A percentile compares a stretch with the other conserved stretches of the same genome.
These are phyloP conservation scores for Westerdykella ornata DNA, from an alignment of 2,329 filamentous ascomycete genomes.

Conservation along the genomic window DNA sequence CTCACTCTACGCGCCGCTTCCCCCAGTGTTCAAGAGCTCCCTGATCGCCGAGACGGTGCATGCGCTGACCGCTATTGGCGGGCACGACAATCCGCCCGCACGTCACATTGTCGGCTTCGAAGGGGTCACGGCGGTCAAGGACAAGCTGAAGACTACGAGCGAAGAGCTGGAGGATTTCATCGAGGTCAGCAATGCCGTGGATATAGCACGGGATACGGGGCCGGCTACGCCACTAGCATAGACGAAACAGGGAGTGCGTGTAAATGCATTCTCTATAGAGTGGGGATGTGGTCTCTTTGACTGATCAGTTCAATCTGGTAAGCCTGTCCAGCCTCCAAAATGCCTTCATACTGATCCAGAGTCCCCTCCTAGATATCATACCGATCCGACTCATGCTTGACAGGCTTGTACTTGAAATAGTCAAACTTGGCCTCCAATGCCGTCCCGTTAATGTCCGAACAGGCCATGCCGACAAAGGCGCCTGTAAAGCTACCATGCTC, in stretches of 20 bases:
- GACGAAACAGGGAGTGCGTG: background rate
- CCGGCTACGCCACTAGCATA: background rate
- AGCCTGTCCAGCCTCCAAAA: too few species aligned
- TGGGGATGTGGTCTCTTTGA: too few species aligned
- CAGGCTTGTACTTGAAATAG: slow-evolving; percentile 29
- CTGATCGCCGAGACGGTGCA: slow-evolving; percentile 85
- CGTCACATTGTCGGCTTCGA: slow-evolving; percentile 91
- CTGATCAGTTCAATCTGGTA: too few species aligned
- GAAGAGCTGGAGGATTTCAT: slow-evolving; percentile 96
- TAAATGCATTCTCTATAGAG: too few species aligned
- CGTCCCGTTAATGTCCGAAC: slow-evolving; percentile 29
- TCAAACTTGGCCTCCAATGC: slow-evolving; percentile 26
- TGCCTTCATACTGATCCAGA: too few species aligned
- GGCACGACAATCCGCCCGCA: slow-evolving; percentile 90
- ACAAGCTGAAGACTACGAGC: slow-evolving; percentile 92
- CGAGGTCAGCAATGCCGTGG: slow-evolving; percentile 77
- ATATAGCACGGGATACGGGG: slow-evolving; percentile 49
- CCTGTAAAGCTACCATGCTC: slow-evolving; percentile 59
- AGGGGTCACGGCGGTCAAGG: slow-evolving; percentile 79
- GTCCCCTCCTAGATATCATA: slow-evolving; percentile 14
- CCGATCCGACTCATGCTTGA: slow-evolving; percentile 25
- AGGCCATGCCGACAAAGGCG: slow-evolving; percentile 38
- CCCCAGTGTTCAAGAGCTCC: slow-evolving; percentile 57
- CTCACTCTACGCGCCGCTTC: slow-evolving; percentile 68
- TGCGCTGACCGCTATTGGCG: slow-evolving; percentile 83